Base-by-base conservation (phyloP, 805 yeast genomes). In the Candida khao-thaluensis region DNA sequence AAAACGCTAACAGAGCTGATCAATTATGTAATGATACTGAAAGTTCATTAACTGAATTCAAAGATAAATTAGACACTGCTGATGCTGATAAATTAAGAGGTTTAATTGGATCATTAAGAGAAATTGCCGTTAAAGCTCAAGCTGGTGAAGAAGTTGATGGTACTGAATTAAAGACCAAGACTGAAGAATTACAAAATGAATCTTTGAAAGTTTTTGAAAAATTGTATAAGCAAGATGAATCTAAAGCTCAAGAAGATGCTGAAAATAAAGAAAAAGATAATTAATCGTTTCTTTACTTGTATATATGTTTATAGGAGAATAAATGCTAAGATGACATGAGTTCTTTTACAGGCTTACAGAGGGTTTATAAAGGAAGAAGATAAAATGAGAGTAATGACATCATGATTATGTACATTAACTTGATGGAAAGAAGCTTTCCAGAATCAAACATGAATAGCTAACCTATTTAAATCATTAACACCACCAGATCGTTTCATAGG, bases 1-100 rank as follows among this genome's bases (percentile, higher is more conserved):
- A 86, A 71, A 64, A 72, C 51, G 95, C 95, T 54, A 87, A 83
- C 82, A 85, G 82, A 60, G 86, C 88, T 53, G 90, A 83, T 66
- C 79, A 79, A 63, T 78, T 83, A 64, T 78, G 82, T 65, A 69
- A 67, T 53, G 74, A 70, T 56, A 69, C 74, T 49, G 75, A 69
- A 59, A 59, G 59, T 60, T 69, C 74, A 36, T 66, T 69, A 58
- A 69, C 62, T 51, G 75, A 69, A 56, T 66, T 64, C 60, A 68
- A 68, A 62, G 75, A 69, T 48, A 69, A 69, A 60, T 49, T 69
- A 43, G 72, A 69, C 38, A 53, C 67, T 45, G 69, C 69, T 39
- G 73, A 69, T 41, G 70, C 72, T 42, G 73, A 69, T 53, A 67
- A 69, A 62, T 64, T 69, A 45, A 59, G 57, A 52, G 77, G 69